phyloP scores from a whole-genome alignment of 768 basidiomycete genomes.

The Xanthoconium stramineum region DNA sequence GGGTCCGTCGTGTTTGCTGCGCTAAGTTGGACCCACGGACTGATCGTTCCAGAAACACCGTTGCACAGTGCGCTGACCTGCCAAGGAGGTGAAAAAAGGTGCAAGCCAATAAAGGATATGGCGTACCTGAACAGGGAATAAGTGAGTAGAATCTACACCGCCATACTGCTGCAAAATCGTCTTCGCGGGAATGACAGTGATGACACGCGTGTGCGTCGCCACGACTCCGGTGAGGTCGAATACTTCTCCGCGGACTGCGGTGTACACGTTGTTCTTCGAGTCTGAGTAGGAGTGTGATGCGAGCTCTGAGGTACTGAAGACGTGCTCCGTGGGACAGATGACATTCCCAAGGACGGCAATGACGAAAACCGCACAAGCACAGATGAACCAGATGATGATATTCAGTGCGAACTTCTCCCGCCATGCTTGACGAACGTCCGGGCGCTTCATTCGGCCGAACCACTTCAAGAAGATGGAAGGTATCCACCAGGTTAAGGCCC shows the following conservation, averaged over 20 bases:
- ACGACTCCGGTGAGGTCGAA: slow-evolving; percentile 80
- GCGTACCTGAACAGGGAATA: slow-evolving; percentile 93
- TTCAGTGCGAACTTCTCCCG: slow-evolving; percentile 95
- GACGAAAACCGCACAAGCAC: slow-evolving; percentile 86
- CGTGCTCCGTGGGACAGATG: slow-evolving; percentile 94
- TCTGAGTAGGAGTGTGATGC: slow-evolving; percentile 60
- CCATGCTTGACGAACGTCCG: slow-evolving; percentile 95
- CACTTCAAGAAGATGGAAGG: slow-evolving; percentile 67
- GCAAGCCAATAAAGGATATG: background rate
- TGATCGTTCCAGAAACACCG: slow-evolving; percentile 76
- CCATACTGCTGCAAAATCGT: slow-evolving; percentile 79
- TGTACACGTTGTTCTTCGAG: slow-evolving; percentile 73
- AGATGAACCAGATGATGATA: slow-evolving; percentile 93
- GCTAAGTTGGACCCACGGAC: slow-evolving; percentile 71
- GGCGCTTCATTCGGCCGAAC: slow-evolving; percentile 89
- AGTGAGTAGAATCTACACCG: slow-evolving; percentile 62
- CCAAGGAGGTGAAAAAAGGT: background rate
- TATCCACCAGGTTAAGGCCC: slow-evolving; percentile 90
- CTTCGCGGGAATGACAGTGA: slow-evolving; percentile 74
- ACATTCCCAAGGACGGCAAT: slow-evolving; percentile 83
- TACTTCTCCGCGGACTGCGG: slow-evolving; percentile 88
- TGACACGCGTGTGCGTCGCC: slow-evolving; percentile 58
- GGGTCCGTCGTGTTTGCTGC: slow-evolving; percentile 72
- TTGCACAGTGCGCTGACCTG: slow-evolving; percentile 92
- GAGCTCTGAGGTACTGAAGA: slow-evolving; percentile 79